Evolutionary conservation across 805 yeast genomes (phyloP), one percentile per base, ranked within the genome.

Genomic region (Cyberlindnera misumaiensis): DNA sequence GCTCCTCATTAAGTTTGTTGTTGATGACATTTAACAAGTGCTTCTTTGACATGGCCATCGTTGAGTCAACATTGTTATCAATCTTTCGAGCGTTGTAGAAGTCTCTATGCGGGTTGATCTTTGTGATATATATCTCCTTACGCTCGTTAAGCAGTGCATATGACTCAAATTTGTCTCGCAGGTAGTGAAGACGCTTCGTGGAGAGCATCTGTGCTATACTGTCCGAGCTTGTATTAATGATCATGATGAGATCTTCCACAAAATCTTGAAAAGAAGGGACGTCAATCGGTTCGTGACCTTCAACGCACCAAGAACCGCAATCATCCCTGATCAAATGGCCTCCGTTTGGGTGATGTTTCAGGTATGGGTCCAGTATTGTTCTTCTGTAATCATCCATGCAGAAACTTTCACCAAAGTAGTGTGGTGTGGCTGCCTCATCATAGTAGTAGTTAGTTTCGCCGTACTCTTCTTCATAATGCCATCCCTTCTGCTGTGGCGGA

Each of bases 31-130:
- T 64, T 28, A 64, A 48, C 16, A 65, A 66, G 63, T 90, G 97
- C 60, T 90, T 90, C 62, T 93, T 97, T 51, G 94, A 88, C 97
- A 93, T 93, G 56, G 95, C 86, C 35, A 97, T 97, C 6, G 96
- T 81, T 56, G 90, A 95, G 57, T 90, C 97, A 45, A 93, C 90
- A 66, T 93, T 97, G 26, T 97, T 93, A 38, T 67, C 71, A 27
- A 67, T 62, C 45, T 67, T 67, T 45, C 72, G 53, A 12, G 61
- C 67, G 39, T 67, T 67, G 40, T 67, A 67, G 34, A 67, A 66
- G 51, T 67, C 70, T 29, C 69, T 47, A 35, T 65, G 65, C 11
- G 70, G 69, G 16, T 64, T 64, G 31, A 58, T 39, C 36, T 62
- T 64, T 15, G 64, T 59, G 29, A 60, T 52, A n/a, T 53, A 43